Percentiles rank a stretch among this genome's conserved stretches.
These are phyloP conservation scores for Talaromyces islandicus DNA, from an alignment of 2,329 filamentous ascomycete species.

Conservation along the genomic window DNA sequence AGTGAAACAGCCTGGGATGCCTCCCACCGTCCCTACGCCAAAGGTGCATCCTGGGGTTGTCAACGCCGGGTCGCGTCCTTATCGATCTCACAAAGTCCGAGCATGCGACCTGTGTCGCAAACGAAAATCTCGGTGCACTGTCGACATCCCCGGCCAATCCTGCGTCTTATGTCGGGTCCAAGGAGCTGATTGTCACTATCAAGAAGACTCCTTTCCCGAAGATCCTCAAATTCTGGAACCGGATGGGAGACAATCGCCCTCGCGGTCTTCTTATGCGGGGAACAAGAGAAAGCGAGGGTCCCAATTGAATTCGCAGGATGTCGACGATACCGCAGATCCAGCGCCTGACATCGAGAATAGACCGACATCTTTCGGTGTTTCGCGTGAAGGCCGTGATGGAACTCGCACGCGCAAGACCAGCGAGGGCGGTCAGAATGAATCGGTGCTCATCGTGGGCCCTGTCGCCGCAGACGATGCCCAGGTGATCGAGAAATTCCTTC, in stretches of 20 bases:
- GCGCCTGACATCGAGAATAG: conserved; percentile 15
- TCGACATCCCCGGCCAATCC: conserved; percentile 46
- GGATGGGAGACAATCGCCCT: conserved; percentile 24
- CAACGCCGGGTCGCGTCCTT: conserved; percentile 46
- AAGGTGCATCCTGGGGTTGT: conserved; percentile 31
- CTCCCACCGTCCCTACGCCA: conserved; percentile 15
- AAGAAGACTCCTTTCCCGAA: conserved; percentile 31
- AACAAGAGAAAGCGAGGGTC: conserved; percentile 33
- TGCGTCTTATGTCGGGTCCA: conserved; percentile 56
- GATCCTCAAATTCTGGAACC: conserved; percentile 18
- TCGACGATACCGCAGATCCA: conserved; percentile 12
- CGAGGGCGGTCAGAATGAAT: conserved; percentile 35
- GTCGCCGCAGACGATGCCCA: conserved; percentile 56
- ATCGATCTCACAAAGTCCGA: conserved; percentile 56
- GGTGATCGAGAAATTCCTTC: conserved; percentile 55
- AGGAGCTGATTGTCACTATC: conserved; percentile 52
- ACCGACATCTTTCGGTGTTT: conserved; percentile 19
- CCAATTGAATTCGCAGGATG: conserved; percentile 20
- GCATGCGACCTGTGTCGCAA: conserved; percentile 56
- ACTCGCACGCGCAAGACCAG: conserved; percentile 25
- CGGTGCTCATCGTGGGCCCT: conserved; percentile 54
- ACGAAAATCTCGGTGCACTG: conserved; percentile 57
- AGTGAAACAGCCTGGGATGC: not conserved
- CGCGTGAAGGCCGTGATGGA: conserved; percentile 22
- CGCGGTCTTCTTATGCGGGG: conserved; percentile 19